Evolutionary conservation across 2,329 filamentous ascomycete species (phyloP), one percentile per base, ranked within the genome.

Genomic region (Triangularia verruculosa): DNA sequence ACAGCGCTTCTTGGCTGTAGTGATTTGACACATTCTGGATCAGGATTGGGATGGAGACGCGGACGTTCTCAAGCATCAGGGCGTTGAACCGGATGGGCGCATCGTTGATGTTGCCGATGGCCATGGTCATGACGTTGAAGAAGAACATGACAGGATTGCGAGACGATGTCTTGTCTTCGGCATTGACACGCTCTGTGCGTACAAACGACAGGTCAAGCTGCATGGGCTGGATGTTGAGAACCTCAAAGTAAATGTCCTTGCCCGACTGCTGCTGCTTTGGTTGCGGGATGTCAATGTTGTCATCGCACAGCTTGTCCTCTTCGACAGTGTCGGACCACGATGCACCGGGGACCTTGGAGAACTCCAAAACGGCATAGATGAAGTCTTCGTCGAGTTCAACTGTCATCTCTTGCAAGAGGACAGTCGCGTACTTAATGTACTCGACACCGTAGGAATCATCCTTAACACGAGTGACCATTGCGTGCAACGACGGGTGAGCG

Each of bases 81-180:
- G 95, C 92, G 67, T 98, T 99, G 74, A 99, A 87, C 56, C 92
- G 89, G 60, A 99, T 88, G 0, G 95, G 96, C 6, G 95, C 95
- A 77, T 99, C 96, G 72, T 99, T 99, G 80, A 99, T 92, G 72
- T 99, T 99, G 68, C 95, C 95, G 72, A 99, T 95, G 13, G 95
- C 96, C 95, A 99, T 99, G 0, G 96, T 98, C 81, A 99, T 88
- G 69, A 98, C 92, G 73, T 99, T 98, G 75, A 98, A 88, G 74
- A 97, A 93, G 80, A 98, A 99, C 93, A 98, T 98, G 75, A 99
- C 84, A 0, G 96, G 96, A 73, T 97, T 99, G 51, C 86, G 88
- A 1, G 92, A 92, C 13, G 92, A 92, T 55, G 93, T 90, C 70
- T 95, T 96, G 75, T 98, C 93, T 75, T 98, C 94, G 2, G 92